phyloP scores from a whole-genome alignment of 2,329 filamentous ascomycete species.

The Colletotrichum filicis region DNA sequence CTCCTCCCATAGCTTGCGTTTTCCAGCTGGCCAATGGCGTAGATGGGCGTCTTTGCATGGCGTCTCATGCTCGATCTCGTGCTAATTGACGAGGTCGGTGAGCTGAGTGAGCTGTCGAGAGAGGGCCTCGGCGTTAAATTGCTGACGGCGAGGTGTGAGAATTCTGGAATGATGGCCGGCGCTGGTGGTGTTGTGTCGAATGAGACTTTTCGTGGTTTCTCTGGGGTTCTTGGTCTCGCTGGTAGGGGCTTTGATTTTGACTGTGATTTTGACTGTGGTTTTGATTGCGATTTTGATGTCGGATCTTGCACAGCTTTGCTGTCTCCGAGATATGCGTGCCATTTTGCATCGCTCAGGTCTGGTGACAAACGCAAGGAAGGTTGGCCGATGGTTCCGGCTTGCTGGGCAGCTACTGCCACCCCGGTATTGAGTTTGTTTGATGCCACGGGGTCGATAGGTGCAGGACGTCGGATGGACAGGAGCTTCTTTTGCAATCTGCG shows the following conservation, averaged over 20 bases:
- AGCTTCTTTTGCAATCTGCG: slow-evolving; percentile 45
- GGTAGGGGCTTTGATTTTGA: background rate
- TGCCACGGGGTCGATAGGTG: slow-evolving; percentile 41
- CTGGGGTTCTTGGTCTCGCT: slow-evolving; percentile 29
- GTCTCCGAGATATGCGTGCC: slow-evolving; percentile 44
- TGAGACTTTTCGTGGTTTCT: slow-evolving; percentile 17
- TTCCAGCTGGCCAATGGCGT: slow-evolving; percentile 61
- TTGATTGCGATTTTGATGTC: background rate
- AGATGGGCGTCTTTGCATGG: slow-evolving; percentile 63
- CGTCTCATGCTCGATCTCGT: slow-evolving; percentile 49
- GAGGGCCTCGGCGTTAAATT: slow-evolving; percentile 36
- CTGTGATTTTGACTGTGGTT: no score
- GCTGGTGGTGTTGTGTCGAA: slow-evolving; percentile 34
- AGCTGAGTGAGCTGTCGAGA: slow-evolving; percentile 34
- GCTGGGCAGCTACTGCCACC: slow-evolving; percentile 31
- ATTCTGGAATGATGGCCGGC: slow-evolving; percentile 44
- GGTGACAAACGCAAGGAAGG: slow-evolving; percentile 40
- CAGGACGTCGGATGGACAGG: slow-evolving; percentile 39
- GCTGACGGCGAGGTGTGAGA: slow-evolving; percentile 48
- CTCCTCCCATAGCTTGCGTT: slow-evolving; percentile 40
- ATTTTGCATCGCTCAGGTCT: slow-evolving; percentile 48
- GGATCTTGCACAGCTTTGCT: slow-evolving; percentile 35
- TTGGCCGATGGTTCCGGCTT: slow-evolving; percentile 26
- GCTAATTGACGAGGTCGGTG: slow-evolving; percentile 34
- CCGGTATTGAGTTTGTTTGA: slow-evolving; percentile 31